Conservation (phyloP, 164 flowering plant species). For the Macadamia tetraphylla region DNA sequence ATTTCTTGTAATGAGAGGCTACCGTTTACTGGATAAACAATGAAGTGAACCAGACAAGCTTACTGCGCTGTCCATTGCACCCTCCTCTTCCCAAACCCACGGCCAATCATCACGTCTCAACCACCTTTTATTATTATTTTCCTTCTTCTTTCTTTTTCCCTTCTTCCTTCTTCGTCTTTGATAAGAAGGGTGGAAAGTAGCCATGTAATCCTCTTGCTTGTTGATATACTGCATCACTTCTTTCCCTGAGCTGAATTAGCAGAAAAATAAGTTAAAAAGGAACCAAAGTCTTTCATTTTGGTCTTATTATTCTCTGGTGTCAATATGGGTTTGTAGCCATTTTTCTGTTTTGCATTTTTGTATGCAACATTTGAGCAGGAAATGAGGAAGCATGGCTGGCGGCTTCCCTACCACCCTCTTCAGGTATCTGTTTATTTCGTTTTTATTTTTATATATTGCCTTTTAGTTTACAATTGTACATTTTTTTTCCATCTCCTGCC, state of each 20-base stretch:
- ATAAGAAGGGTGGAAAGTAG: background rate
- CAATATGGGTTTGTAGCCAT: background rate
- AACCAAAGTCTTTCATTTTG: background rate
- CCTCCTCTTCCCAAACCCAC: background rate
- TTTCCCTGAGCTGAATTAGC: background rate
- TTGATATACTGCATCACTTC: background rate
- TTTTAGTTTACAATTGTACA: background rate
- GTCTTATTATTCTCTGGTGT: no score
- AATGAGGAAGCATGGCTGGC: constrained; percentile 99
- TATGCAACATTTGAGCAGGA: constrained; percentile 7
- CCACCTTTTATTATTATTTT: background rate
- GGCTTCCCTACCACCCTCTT: constrained; percentile 94
- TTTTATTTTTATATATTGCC: background rate
- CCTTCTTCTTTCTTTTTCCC: background rate
- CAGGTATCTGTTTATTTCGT: constrained; percentile 44
- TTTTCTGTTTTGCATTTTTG: background rate
- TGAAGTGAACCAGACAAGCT: background rate
- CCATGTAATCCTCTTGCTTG: background rate
- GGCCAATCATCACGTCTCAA: background rate
- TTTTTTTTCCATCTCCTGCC: background rate
- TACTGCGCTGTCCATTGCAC: background rate
- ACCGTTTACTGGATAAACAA: background rate
- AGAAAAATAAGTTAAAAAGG: background rate
- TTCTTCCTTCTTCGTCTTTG: background rate
- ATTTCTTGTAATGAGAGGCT: background rate